These are phyloP conservation scores for Setaria italica DNA, from an alignment of 202 grass and related monocot species.

Conservation along the genomic window DNA sequence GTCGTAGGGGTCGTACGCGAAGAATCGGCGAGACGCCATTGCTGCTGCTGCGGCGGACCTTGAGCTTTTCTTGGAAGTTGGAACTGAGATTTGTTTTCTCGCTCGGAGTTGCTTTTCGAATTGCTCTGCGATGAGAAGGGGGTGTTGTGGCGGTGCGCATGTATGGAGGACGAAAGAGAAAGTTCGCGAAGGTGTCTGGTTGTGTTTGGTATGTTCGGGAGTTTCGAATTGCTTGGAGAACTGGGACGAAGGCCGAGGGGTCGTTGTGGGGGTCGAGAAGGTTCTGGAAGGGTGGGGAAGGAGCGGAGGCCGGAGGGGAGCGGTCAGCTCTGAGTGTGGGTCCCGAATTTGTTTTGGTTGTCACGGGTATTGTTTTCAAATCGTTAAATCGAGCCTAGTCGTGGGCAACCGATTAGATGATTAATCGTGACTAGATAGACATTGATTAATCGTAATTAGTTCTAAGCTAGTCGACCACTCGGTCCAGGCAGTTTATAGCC, in stretches of 20 bases:
- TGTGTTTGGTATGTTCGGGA: slow-evolving; percentile 29
- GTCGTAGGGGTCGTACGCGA: slow-evolving; percentile 33
- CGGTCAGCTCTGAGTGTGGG: not conserved
- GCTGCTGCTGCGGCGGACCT: not conserved
- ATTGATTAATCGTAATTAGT: too few species aligned
- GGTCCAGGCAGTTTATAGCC: too few species aligned
- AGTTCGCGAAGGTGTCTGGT: not conserved
- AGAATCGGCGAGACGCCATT: slow-evolving; percentile 36
- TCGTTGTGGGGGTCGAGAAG: not conserved
- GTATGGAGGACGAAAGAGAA: not conserved
- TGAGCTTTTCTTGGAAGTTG: not conserved
- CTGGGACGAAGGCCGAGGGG: not conserved
- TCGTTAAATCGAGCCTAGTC: too few species aligned
- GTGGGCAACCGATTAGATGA: too few species aligned
- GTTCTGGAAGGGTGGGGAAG: not conserved
- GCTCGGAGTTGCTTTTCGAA: not conserved
- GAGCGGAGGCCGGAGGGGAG: too few species aligned
- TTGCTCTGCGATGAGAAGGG: not conserved
- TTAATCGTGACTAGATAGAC: too few species aligned
- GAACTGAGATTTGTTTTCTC: not conserved
- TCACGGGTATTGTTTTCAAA: too few species aligned
- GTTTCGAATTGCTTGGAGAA: not conserved
- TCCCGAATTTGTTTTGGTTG: not conserved
- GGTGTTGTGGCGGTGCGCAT: not conserved
- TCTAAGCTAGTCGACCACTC: too few species aligned